Evolutionary conservation across 2,329 filamentous ascomycete genomes (phyloP).

Genomic region (Juglanconis sp.): DNA sequence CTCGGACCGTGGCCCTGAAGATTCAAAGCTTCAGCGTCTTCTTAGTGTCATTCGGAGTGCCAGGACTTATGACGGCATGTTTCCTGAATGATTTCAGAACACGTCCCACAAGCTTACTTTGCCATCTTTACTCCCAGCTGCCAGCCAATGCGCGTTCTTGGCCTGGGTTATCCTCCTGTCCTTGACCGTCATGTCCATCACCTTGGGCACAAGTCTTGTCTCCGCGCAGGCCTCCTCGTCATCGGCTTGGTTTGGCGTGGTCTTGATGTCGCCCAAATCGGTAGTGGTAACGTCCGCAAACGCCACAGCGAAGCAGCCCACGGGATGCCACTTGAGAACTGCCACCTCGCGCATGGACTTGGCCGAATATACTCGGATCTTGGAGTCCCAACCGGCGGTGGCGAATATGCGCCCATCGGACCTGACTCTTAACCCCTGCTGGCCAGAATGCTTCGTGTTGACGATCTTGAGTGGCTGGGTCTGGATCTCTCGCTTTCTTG

Average conservation of each 20-base stretch:
- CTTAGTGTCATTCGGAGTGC: no score
- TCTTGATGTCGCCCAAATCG: background rate
- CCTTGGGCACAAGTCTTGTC: slow-evolving; percentile 23
- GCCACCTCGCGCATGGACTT: slow-evolving; percentile 84
- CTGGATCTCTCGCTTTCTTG: slow-evolving; percentile 19
- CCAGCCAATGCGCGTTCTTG: slow-evolving; percentile 79
- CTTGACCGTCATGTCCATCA: slow-evolving; percentile 50
- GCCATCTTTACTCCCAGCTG: slow-evolving; percentile 87
- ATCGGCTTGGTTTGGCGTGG: background rate
- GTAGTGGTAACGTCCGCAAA: slow-evolving; percentile 54
- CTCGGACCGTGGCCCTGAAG: background rate
- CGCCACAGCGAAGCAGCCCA: slow-evolving; percentile 77
- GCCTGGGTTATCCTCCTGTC: slow-evolving; percentile 62
- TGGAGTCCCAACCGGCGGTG: slow-evolving; percentile 89
- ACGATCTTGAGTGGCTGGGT: slow-evolving; percentile 55
- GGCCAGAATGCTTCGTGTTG: slow-evolving; percentile 85
- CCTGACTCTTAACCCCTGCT: slow-evolving; percentile 75
- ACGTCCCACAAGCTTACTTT: slow-evolving; percentile 96
- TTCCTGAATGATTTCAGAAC: slow-evolving; percentile 50
- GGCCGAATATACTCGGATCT: slow-evolving; percentile 74
- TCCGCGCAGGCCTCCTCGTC: slow-evolving; percentile 17
- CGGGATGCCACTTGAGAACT: slow-evolving; percentile 90
- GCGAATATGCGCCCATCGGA: slow-evolving; percentile 80
- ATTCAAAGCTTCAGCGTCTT: background rate
- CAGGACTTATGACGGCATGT: no score